Percentiles rank a stretch among this genome's conserved stretches.
phyloP scores from a whole-genome alignment of 768 basidiomycete genomes.

The Trametes coccinea region DNA sequence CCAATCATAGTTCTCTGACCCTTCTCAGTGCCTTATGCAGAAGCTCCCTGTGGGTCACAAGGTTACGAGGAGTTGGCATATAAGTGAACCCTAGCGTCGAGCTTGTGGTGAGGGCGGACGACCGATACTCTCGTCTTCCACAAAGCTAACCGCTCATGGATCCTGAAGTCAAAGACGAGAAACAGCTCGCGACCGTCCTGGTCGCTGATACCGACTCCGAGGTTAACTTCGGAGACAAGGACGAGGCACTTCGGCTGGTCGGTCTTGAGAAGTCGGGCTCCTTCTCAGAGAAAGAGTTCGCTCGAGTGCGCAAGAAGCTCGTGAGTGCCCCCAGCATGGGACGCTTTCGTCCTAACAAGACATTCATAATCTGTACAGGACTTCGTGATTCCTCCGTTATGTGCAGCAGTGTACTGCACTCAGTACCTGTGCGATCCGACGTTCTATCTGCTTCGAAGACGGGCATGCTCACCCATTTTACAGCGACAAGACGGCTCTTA shows the following conservation, averaged over 20 bases:
- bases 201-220: slow-evolving; percentile 10
- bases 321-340: slow-evolving; percentile 35
- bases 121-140: too few species aligned
- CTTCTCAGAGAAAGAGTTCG: slow-evolving; percentile 65
- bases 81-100: background rate
- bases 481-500: slow-evolving; percentile 70
- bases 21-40: background rate
- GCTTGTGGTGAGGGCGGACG: too few species aligned
- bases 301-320: slow-evolving; percentile 56
- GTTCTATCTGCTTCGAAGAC: background rate
- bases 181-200: slow-evolving; percentile 6
- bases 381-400: slow-evolving; percentile 52
- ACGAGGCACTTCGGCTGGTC: slow-evolving; percentile 63
- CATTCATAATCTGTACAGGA: slow-evolving; percentile 37
- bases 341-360: background rate
- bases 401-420: slow-evolving; percentile 67
- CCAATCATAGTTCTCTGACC: slow-evolving; percentile 1
- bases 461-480: background rate
- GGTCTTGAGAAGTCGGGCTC: slow-evolving; percentile 48
- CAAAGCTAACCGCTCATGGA: background rate
- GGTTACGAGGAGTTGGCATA: background rate
- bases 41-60: slow-evolving; percentile 11
- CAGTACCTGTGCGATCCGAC: slow-evolving; percentile 53
- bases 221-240: slow-evolving; percentile 38
- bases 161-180: slow-evolving; percentile 13